phyloP scores from a whole-genome alignment of 495 filamentous ascomycete genomes.

The Lentithecium fluviatile region DNA sequence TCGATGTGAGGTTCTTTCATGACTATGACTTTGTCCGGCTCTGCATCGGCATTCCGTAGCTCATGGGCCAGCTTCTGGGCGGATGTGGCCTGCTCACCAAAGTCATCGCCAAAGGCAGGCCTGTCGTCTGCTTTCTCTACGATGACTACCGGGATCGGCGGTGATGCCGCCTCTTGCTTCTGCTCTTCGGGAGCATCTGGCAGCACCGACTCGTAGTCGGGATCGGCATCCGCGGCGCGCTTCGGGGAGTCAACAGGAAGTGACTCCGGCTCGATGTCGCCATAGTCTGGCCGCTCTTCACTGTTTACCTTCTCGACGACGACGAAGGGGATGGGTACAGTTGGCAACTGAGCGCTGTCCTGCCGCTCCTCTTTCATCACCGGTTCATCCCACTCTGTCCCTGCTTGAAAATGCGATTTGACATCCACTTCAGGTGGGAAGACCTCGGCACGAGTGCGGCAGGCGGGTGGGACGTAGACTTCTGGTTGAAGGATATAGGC shows the following conservation, averaged over 20 bases:
- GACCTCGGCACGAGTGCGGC: too few species aligned
- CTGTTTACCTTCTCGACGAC: slow-evolving; percentile 33
- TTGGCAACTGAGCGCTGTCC: background rate
- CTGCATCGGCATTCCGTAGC: slow-evolving; percentile 31
- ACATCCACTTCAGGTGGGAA: too few species aligned
- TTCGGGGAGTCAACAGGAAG: slow-evolving; percentile 26
- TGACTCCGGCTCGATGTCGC: slow-evolving; percentile 16
- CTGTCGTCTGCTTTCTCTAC: slow-evolving; percentile 35
- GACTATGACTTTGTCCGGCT: slow-evolving; percentile 32
- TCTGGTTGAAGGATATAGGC: too few species aligned
- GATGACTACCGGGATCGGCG: slow-evolving; percentile 27
- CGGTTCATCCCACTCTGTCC: slow-evolving; percentile 1
- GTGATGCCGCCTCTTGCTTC: background rate
- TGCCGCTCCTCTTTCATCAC: background rate
- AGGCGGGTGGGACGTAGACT: too few species aligned
- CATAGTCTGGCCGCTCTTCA: slow-evolving; percentile 21
- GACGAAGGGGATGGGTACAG: slow-evolving; percentile 29
- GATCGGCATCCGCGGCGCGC: slow-evolving; percentile 32
- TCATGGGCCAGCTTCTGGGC: slow-evolving; percentile 37
- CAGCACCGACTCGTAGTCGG: slow-evolving; percentile 19
- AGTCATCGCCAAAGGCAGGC: slow-evolving; percentile 35
- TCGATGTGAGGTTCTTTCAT: background rate
- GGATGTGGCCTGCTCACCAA: slow-evolving; percentile 29
- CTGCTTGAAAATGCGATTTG: too few species aligned
- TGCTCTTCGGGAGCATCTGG: slow-evolving; percentile 7